Percentiles rank a stretch among this genome's conserved stretches.
Conservation (phyloP, 257 asterid genomes). For the Solanum clarkiae region DNA sequence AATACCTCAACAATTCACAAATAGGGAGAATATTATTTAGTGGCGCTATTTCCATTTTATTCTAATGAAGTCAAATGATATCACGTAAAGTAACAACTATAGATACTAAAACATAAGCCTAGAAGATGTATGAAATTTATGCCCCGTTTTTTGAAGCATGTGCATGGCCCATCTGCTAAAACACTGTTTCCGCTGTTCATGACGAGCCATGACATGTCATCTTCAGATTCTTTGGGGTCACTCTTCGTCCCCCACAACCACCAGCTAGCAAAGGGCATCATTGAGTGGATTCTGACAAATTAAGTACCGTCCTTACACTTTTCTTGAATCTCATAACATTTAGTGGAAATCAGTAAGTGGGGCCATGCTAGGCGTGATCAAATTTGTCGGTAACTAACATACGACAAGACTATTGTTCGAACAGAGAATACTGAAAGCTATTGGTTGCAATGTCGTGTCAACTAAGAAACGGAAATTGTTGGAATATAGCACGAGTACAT, state of each 20-base stretch:
- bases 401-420: neutral
- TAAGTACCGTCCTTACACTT: neutral
- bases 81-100: neutral
- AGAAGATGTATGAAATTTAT: too few relatives aligned
- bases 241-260: neutral
- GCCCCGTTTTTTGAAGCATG: neutral
- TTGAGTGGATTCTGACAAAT: neutral
- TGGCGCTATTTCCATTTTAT: neutral
- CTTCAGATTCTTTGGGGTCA: neutral
- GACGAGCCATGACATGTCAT: neutral
- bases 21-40: too few relatives aligned
- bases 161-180: too few relatives aligned
- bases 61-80: too few relatives aligned
- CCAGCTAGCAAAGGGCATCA: neutral
- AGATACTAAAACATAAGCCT: too few relatives aligned
- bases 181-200: neutral
- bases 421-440: neutral
- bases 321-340: neutral
- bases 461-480: neutral
- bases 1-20: too few relatives aligned
- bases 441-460: neutral
- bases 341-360: neutral
- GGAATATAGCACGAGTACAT: neutral
- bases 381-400: too few relatives aligned
- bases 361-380: neutral